A percentile compares a stretch with the other conserved stretches of the same genome.
Conservation (phyloP, 2,329 filamentous ascomycete species). For the Cadophora sp. region DNA sequence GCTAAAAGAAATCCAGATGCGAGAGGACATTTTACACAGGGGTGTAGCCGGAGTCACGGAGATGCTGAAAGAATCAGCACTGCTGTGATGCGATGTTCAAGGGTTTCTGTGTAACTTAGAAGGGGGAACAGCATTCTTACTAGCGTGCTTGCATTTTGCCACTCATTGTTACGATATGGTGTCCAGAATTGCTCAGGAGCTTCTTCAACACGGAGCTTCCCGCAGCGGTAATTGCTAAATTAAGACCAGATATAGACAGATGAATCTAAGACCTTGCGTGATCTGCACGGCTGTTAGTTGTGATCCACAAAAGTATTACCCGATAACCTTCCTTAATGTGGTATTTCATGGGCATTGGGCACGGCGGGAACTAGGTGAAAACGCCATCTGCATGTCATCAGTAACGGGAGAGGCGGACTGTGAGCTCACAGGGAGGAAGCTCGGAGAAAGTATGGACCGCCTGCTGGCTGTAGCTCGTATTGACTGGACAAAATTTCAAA, state of each 20-base stretch:
- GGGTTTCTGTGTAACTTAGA: not conserved
- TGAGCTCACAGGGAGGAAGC: not conserved
- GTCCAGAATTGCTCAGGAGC: not conserved
- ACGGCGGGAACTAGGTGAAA: no score
- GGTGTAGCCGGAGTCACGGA: not conserved
- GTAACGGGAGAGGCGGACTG: no score
- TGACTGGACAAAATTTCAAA: not conserved
- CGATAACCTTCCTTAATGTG: no score
- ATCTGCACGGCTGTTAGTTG: not conserved
- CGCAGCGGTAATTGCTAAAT: not conserved
- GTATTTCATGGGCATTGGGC: no score
- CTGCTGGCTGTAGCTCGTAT: not conserved
- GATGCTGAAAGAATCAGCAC: conserved; percentile 1
- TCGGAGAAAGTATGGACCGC: no score
- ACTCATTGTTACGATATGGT: not conserved
- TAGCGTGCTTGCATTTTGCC: not conserved
- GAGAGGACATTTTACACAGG: not conserved
- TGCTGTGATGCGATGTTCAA: not conserved
- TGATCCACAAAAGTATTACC: not conserved
- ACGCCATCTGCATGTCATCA: no score
- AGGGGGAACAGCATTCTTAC: not conserved
- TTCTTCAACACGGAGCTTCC: not conserved
- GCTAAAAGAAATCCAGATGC: conserved; percentile 1
- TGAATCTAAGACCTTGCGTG: not conserved
- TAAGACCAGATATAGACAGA: not conserved